Conservation (phyloP, 108 stramenopile genomes). For the Stephanodiscus minutulus region DNA sequence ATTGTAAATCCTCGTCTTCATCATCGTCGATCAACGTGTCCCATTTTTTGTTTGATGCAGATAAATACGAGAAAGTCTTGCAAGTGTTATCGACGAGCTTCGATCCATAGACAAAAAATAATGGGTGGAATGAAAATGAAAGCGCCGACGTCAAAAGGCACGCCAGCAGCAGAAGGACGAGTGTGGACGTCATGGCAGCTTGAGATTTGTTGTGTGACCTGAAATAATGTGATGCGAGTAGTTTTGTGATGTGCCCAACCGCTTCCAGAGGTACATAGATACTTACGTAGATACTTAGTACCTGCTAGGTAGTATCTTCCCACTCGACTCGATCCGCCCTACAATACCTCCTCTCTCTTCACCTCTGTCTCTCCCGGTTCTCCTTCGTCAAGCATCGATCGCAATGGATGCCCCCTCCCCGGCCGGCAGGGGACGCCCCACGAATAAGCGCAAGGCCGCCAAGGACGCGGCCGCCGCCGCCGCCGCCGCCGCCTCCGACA, state of each 20-base stretch:
- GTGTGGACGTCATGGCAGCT: background rate
- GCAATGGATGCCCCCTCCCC: slow-evolving; percentile 7
- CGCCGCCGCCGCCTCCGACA: slow-evolving; percentile 17
- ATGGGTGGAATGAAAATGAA: slow-evolving; percentile 23
- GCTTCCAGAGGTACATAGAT: too few species aligned
- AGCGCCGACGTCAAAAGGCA: slow-evolving; percentile 10
- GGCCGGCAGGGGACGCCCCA: slow-evolving; percentile 11
- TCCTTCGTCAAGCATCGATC: background rate
- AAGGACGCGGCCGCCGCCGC: slow-evolving; percentile 12
- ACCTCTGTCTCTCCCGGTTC: too few species aligned
- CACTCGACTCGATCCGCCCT: too few species aligned
- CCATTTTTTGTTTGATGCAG: slow-evolving; percentile 57
- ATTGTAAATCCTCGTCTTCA: slow-evolving; percentile 54
- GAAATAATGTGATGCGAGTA: too few species aligned
- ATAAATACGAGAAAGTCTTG: background rate
- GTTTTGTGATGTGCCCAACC: too few species aligned
- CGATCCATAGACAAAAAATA: background rate
- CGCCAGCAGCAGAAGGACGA: slow-evolving; percentile 6
- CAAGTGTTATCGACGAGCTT: background rate
- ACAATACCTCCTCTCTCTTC: too few species aligned
- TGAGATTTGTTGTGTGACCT: too few species aligned
- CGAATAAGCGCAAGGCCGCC: slow-evolving; percentile 10
- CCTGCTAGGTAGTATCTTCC: too few species aligned
- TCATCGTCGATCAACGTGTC: slow-evolving; percentile 64
- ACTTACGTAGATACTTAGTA: too few species aligned